A percentile compares a stretch with the other conserved stretches of the same genome.
These are phyloP conservation scores for Vachellia collinsii DNA, from an alignment of 306 rosid species.

Conservation along the genomic window DNA sequence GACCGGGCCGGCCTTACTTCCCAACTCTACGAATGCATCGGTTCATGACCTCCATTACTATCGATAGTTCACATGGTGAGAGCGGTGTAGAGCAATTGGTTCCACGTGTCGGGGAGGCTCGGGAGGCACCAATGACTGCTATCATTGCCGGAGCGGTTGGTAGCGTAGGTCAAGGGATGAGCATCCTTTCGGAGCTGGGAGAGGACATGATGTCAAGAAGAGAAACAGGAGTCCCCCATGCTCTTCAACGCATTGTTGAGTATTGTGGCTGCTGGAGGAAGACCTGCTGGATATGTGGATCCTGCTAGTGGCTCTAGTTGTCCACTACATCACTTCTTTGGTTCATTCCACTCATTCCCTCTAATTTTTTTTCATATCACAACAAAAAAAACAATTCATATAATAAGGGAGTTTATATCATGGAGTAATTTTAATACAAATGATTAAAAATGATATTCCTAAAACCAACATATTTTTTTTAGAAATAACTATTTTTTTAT, in stretches of 20 bases:
- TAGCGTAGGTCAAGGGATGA: constrained; percentile 76
- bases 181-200: not conserved
- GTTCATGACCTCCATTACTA: not conserved
- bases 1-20: too few relatives aligned
- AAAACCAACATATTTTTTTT: too few relatives aligned
- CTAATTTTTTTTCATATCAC: constrained; percentile 38
- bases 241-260: constrained; percentile 64
- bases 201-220: constrained; percentile 8
- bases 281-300: constrained; percentile 77
- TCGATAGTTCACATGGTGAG: not conserved
- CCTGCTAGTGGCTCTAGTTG: constrained; percentile 69
- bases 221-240: constrained; percentile 62
- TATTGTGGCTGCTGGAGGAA: constrained; percentile 68
- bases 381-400: too few relatives aligned
- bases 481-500: too few relatives aligned
- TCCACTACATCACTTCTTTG: constrained; percentile 71
- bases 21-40: not conserved
- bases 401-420: too few relatives aligned
- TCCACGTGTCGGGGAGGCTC: too few relatives aligned
- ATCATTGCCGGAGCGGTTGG: constrained; percentile 57
- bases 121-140: too few relatives aligned
- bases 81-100: too few relatives aligned
- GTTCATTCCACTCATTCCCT: constrained; percentile 86
- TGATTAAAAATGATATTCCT: too few relatives aligned
- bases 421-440: too few relatives aligned